phyloP scores from a whole-genome alignment of 371 early-diverging fungal species.

The Actinomortierella wolfii region DNA sequence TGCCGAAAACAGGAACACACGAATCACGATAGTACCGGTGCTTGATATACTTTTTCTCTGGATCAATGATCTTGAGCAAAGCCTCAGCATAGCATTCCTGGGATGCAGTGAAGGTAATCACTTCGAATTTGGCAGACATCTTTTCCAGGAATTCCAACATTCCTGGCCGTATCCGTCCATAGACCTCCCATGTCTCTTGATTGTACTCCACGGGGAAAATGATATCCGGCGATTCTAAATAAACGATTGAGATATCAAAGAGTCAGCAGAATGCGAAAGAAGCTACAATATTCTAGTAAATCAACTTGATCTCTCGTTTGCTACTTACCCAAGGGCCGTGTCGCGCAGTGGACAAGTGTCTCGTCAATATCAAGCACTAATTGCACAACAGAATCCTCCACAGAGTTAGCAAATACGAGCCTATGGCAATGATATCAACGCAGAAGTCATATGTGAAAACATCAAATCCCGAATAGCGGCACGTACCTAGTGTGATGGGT shows the following conservation, averaged over 20 bases:
- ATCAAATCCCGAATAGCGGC: too few relatives aligned
- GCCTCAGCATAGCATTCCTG: conserved; percentile 73
- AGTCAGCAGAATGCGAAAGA: not conserved
- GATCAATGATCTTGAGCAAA: conserved; percentile 67
- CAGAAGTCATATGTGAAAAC: too few relatives aligned
- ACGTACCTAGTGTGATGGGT: conserved; percentile 57
- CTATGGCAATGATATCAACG: too few relatives aligned
- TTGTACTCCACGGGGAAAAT: conserved; percentile 66
- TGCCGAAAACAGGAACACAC: conserved; percentile 65
- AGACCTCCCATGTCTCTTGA: conserved; percentile 47
- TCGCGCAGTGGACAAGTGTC: conserved; percentile 75
- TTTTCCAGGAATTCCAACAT: conserved; percentile 46
- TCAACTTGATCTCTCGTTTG: not conserved
- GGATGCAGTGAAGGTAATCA: conserved; percentile 78
- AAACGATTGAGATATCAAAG: not conserved
- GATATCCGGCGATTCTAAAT: conserved; percentile 51
- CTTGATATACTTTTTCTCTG: conserved; percentile 50
- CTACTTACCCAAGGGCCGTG: conserved; percentile 48
- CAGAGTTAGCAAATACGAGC: too few relatives aligned
- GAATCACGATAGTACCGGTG: conserved; percentile 71
- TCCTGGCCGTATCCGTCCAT: conserved; percentile 43
- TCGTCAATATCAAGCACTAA: conserved; percentile 75
- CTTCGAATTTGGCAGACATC: conserved; percentile 65
- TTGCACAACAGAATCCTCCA: too few relatives aligned
- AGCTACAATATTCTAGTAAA: not conserved